Conservation (phyloP, 352 stramenopile species). For the Phytopythium chamaehyphon region DNA sequence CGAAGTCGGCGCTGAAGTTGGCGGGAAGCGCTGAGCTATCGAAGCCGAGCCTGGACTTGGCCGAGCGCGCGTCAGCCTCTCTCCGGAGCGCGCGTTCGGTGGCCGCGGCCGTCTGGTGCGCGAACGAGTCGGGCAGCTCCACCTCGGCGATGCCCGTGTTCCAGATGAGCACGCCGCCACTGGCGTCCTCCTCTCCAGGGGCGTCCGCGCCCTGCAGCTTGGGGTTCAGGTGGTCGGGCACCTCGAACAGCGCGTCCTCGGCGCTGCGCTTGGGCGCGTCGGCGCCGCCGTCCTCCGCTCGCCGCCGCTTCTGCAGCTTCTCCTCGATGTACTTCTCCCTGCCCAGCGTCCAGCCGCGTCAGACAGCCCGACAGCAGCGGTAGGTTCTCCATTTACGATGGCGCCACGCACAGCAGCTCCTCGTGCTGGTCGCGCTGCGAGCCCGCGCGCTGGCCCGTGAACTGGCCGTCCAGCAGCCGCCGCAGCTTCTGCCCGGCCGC, state of each 20-base stretch:
- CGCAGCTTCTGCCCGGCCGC: conserved; percentile 66
- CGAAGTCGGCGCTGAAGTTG: conserved; percentile 81
- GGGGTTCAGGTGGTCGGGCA: conserved; percentile 53
- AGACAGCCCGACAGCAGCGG: background rate
- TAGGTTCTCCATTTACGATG: no score
- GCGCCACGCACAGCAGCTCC: conserved; percentile 57
- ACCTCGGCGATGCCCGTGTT: conserved; percentile 80
- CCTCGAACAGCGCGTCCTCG: conserved; percentile 64
- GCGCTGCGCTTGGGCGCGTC: conserved; percentile 20
- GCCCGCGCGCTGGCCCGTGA: conserved; percentile 62
- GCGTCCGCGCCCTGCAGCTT: conserved; percentile 24
- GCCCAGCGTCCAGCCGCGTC: background rate
- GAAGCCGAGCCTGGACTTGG: conserved; percentile 9
- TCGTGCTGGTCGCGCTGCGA: conserved; percentile 71
- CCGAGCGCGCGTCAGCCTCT: conserved; percentile 13
- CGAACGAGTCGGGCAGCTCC: conserved; percentile 52
- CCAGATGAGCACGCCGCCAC: conserved; percentile 68
- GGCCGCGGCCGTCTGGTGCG: conserved; percentile 43
- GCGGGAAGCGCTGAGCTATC: conserved; percentile 51
- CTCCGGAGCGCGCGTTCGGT: conserved; percentile 42
- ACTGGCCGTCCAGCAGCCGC: conserved; percentile 72
- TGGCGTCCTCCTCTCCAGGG: conserved; percentile 21
- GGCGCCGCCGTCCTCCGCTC: background rate
- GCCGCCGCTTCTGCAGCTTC: conserved; percentile 46
- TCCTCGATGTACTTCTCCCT: conserved; percentile 86